These are phyloP conservation scores for Camillea tinctor DNA, from an alignment of 2,329 filamentous ascomycete genomes.

Conservation along the genomic window DNA sequence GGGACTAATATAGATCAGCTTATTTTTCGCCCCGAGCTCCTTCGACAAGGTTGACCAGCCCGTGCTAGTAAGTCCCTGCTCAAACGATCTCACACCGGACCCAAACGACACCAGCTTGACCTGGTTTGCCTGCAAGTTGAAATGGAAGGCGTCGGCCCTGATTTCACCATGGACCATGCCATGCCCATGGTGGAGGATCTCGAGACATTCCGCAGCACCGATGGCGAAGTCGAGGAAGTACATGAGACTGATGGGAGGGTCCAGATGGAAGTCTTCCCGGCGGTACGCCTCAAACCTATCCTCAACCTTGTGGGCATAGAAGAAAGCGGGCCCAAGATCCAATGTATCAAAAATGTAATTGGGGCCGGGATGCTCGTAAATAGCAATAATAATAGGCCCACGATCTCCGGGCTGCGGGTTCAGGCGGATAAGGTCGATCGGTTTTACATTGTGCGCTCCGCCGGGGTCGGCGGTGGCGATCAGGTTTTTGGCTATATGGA, in stretches of 20 bases:
- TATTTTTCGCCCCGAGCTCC: constrained; percentile 83
- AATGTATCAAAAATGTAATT: constrained; percentile 72
- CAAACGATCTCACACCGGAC: constrained; percentile 82
- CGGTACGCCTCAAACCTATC: constrained; percentile 48
- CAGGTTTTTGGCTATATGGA: constrained; percentile 75
- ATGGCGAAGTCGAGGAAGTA: constrained; percentile 89
- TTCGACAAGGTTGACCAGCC: constrained; percentile 84
- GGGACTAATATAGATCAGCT: constrained; percentile 87
- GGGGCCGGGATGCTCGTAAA: constrained; percentile 75
- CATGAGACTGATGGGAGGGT: constrained; percentile 65
- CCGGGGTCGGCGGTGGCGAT: constrained; percentile 69
- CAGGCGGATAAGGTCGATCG: constrained; percentile 75
- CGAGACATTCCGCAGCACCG: constrained; percentile 79
- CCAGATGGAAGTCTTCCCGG: constrained; percentile 46
- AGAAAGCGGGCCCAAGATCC: constrained; percentile 76
- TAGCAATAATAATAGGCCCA: constrained; percentile 70
- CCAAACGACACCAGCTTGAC: constrained; percentile 85
- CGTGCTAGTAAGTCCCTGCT: constrained; percentile 81
- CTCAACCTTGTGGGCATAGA: constrained; percentile 52
- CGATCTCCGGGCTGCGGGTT: constrained; percentile 67
- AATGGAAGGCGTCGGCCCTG: constrained; percentile 87
- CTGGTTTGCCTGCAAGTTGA: constrained; percentile 64
- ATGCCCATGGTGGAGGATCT: constrained; percentile 86
- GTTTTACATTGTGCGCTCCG: constrained; percentile 74
- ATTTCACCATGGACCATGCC: constrained; percentile 89